Conservation (phyloP, 805 yeast species). For the Candida incommunis region DNA sequence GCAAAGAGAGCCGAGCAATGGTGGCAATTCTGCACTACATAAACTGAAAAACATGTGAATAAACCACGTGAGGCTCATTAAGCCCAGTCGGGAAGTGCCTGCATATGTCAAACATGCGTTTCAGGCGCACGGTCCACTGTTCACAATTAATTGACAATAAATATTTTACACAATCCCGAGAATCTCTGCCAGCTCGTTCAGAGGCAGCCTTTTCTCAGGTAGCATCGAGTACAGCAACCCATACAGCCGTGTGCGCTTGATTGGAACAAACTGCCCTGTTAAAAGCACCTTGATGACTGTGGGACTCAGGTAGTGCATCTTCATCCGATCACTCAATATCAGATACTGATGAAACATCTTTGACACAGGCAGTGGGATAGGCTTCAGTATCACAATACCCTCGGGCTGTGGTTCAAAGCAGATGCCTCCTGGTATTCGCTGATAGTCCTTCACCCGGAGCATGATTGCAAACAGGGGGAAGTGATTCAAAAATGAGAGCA, state of each 20-base stretch:
- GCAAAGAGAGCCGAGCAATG: too few relatives aligned
- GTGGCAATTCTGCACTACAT: too few relatives aligned
- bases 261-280: slow-evolving; percentile 32
- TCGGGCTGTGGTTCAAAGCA: slow-evolving; percentile 11
- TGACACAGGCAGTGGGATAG: slow-evolving; percentile 30
- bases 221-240: slow-evolving; percentile 37
- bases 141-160: too few relatives aligned
- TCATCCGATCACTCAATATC: slow-evolving; percentile 26
- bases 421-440: slow-evolving; percentile 51
- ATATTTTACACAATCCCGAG: neutral
- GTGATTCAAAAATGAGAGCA: slow-evolving; percentile 58
- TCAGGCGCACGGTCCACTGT: too few relatives aligned
- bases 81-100: too few relatives aligned
- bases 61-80: too few relatives aligned
- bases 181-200: slow-evolving; percentile 7
- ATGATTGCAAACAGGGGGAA: slow-evolving; percentile 77
- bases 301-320: slow-evolving; percentile 29
- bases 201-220: slow-evolving; percentile 27
- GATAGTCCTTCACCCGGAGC: slow-evolving; percentile 66
- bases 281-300: slow-evolving; percentile 27
- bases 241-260: slow-evolving; percentile 37
- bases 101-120: too few relatives aligned
- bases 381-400: slow-evolving; percentile 17
- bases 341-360: slow-evolving; percentile 37
- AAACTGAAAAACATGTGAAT: too few relatives aligned